A percentile compares a stretch with the other conserved stretches of the same genome.
These are phyloP conservation scores for Thelonectria rubi DNA, from an alignment of 2,329 filamentous ascomycete species.

Conservation along the genomic window DNA sequence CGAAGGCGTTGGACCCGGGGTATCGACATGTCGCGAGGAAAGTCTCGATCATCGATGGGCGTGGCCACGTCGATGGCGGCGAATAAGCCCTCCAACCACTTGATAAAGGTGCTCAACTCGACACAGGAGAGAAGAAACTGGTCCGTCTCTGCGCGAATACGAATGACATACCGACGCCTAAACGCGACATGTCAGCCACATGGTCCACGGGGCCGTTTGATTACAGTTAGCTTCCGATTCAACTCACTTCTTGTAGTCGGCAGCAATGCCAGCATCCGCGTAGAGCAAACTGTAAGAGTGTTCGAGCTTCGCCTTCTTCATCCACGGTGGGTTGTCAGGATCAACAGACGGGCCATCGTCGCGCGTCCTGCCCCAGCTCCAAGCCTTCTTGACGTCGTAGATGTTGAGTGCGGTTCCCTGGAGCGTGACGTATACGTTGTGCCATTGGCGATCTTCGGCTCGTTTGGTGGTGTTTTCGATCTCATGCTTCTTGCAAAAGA, in stretches of 20 bases:
- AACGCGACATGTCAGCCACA: slow-evolving; percentile 10
- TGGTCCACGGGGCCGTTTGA: background rate
- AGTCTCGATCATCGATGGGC: slow-evolving; percentile 74
- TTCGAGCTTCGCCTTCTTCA: slow-evolving; percentile 65
- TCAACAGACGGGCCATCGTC: slow-evolving; percentile 61
- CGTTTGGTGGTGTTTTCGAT: slow-evolving; percentile 71
- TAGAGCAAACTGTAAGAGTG: slow-evolving; percentile 77
- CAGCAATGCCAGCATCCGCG: slow-evolving; percentile 78
- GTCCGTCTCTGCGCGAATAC: slow-evolving; percentile 76
- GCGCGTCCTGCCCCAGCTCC: slow-evolving; percentile 58
- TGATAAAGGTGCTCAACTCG: slow-evolving; percentile 71
- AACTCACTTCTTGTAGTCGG: slow-evolving; percentile 74
- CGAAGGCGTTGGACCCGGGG: slow-evolving; percentile 64
- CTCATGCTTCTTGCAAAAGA: slow-evolving; percentile 72
- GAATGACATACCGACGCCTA: slow-evolving; percentile 71
- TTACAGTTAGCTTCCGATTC: background rate
- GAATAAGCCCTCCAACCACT: slow-evolving; percentile 74
- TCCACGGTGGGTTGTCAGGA: slow-evolving; percentile 61
- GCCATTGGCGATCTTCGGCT: slow-evolving; percentile 71
- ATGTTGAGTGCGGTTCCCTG: slow-evolving; percentile 75
- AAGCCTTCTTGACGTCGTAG: slow-evolving; percentile 68
- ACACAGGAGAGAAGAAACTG: slow-evolving; percentile 76
- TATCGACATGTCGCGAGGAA: slow-evolving; percentile 69
- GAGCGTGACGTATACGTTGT: slow-evolving; percentile 68
- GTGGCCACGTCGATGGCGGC: slow-evolving; percentile 78